These are phyloP conservation scores for Rosa persica DNA, from an alignment of 306 rosid species.

Conservation along the genomic window DNA sequence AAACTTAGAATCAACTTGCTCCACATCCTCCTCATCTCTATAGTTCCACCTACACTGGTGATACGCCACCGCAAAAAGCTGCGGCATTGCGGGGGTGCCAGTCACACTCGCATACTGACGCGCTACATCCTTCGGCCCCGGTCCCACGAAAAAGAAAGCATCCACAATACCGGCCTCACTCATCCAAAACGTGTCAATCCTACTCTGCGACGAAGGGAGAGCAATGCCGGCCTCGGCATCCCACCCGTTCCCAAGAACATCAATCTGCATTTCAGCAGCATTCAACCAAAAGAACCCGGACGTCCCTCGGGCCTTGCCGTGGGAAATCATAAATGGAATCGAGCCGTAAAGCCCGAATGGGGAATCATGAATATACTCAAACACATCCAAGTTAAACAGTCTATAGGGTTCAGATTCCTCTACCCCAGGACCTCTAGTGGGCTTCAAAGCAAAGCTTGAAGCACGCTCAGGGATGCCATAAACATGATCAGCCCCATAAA, in stretches of 20 bases:
- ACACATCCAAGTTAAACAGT: constrained; percentile 83
- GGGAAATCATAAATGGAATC: constrained; percentile 87
- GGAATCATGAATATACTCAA: constrained; percentile 77
- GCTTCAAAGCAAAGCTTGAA: constrained; percentile 61
- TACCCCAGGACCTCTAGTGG: constrained; percentile 82
- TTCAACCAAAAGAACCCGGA: constrained; percentile 92
- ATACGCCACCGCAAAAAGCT: constrained; percentile 75
- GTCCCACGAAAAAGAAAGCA: constrained; percentile 78
- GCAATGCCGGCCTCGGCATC: constrained; percentile 66
- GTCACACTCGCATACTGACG: constrained; percentile 81
- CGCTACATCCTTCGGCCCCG: constrained; percentile 75
- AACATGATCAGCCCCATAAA: constrained; percentile 72
- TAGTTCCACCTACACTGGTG: constrained; percentile 98
- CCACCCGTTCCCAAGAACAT: constrained; percentile 86
- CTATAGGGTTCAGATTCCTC: constrained; percentile 89
- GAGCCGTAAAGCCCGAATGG: constrained; percentile 93
- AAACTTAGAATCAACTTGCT: constrained; percentile 79
- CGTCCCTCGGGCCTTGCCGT: constrained; percentile 67
- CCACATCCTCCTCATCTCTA: constrained; percentile 94
- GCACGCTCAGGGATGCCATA: constrained; percentile 97
- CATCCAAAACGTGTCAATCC: constrained; percentile 93
- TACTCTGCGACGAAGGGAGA: constrained; percentile 59
- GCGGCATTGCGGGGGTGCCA: constrained; percentile 77
- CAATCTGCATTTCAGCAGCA: constrained; percentile 98
- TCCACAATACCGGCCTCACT: constrained; percentile 91